Conservation (phyloP, 768 basidiomycete species). For the Pulveroboletus ravenelii region DNA sequence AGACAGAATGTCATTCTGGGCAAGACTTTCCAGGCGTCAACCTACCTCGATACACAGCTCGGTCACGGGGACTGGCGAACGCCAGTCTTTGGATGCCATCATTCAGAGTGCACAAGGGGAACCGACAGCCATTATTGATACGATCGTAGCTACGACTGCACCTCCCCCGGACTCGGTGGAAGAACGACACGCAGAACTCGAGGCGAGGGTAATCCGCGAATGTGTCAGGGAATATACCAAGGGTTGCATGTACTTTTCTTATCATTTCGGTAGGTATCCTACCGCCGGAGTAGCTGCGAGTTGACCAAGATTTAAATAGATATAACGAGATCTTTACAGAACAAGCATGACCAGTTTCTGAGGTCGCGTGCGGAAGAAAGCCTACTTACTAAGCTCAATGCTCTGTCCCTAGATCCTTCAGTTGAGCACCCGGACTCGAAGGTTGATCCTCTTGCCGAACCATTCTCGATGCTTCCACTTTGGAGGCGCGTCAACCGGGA, state of each 20-base stretch:
- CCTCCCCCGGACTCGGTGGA: conserved; percentile 58
- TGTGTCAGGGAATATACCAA: conserved; percentile 71
- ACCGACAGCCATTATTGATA: conserved; percentile 50
- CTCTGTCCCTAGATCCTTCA: conserved; percentile 33
- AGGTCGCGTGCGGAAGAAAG: conserved; percentile 55
- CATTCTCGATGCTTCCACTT: conserved; percentile 71
- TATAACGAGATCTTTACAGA: conserved; percentile 77
- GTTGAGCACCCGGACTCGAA: conserved; percentile 31
- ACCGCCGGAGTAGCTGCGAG: not conserved
- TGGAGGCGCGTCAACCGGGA: conserved; percentile 88
- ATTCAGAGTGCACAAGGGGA: conserved; percentile 44
- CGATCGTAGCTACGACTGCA: conserved; percentile 56
- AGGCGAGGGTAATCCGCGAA: conserved; percentile 78
- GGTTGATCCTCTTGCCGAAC: conserved; percentile 60
- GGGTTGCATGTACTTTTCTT: conserved; percentile 88
- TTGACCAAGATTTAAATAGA: conserved; percentile 39
- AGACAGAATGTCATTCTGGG: conserved; percentile 73
- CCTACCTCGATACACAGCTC: conserved; percentile 17
- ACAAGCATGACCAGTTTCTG: conserved; percentile 63
- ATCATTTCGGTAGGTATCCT: conserved; percentile 64
- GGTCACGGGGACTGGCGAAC: conserved; percentile 14
- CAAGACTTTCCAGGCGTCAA: conserved; percentile 48
- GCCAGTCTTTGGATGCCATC: conserved; percentile 32
- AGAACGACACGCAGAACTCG: conserved; percentile 70
- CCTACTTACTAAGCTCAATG: conserved; percentile 59